Evolutionary conservation across 2,329 filamentous ascomycete genomes (phyloP), one percentile per base, ranked within the genome.

Genomic region (Xylaria sp.): DNA sequence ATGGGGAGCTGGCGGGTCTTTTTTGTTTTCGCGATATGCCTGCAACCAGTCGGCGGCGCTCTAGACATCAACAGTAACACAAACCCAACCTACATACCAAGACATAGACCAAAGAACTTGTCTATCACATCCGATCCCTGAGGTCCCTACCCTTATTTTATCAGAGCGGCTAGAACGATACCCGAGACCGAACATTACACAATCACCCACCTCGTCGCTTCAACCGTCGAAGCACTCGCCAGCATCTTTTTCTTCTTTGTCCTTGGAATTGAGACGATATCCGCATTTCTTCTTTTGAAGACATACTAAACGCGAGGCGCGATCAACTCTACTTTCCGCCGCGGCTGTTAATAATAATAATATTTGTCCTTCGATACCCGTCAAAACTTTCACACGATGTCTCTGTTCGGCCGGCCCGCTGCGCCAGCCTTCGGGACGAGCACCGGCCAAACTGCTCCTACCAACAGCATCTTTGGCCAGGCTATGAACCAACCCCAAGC

Each of bases 401-500:
- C 76, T 35, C 37, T 76, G 21, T 76, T 78, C 42, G 74, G 74
- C 13, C 60, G 66, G 62, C 65, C 72, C 50, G 51, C 71, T 50
- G 48, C 71, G 25, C 55, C 74, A 58, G 62, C 74, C 71, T 75
- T 74, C 35, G 71, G 75, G 50, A 67, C 73, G 21, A 68, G 62
- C 63, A 72, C 68, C 53, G 72, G 70, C 35, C 73, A 76, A 48
- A 51, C 66, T 51, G 37, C 70, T 69, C 74, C 35, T 72, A 79
- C 65, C 37, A 77, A 77, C 42, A 79, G 79, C 51, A 53, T 84
- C 5, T 85, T 86, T 68, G 82, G 82, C 47, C 78, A 78, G 67
- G 70, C 74, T 53, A 79, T 81, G 71, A 81, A 80, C 66, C 82
- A 84, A 64, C 79, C 82, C 69, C 76, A 77, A 60, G 62, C 65